Percentiles rank a stretch among this genome's conserved stretches.
phyloP scores from a whole-genome alignment of 441 rosid genomes.

The Adansonia gregorii region DNA sequence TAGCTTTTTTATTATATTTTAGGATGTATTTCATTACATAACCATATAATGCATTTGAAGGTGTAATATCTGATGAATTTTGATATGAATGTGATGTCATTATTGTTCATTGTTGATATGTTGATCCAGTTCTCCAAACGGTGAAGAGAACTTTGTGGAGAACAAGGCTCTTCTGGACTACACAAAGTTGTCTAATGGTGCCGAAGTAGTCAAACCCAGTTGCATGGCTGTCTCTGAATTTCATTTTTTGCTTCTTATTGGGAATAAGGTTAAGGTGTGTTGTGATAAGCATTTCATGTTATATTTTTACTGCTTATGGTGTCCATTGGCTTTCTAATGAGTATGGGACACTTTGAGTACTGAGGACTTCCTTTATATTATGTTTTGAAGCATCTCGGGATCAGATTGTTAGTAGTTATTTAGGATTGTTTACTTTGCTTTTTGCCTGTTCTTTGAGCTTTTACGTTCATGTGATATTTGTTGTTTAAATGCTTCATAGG shows the following conservation, averaged over 20 bases:
- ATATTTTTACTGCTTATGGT: constrained; percentile 17
- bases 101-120: constrained; percentile 14
- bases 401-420: constrained; percentile 8
- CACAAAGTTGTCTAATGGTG: constrained; percentile 73
- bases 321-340: not conserved
- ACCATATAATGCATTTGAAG: constrained; percentile 20
- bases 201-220: constrained; percentile 76
- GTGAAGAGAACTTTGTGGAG: constrained; percentile 80
- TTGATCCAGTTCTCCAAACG: constrained; percentile 71
- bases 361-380: not conserved
- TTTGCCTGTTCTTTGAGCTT: constrained; percentile 11
- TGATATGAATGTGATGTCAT: constrained; percentile 2
- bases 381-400: constrained; percentile 18
- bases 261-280: constrained; percentile 97
- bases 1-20: constrained; percentile 20
- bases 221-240: constrained; percentile 96
- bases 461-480: constrained; percentile 25
- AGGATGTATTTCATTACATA: constrained; percentile 14
- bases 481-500: constrained; percentile 51
- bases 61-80: not conserved
- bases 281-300: constrained; percentile 29
- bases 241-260: constrained; percentile 93
- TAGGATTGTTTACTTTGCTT: constrained; percentile 17
- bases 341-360: constrained; percentile 6
- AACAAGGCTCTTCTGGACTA: constrained; percentile 94